Evolutionary conservation across 306 rosid genomes (phyloP).

Genomic region (Argentina anserina): DNA sequence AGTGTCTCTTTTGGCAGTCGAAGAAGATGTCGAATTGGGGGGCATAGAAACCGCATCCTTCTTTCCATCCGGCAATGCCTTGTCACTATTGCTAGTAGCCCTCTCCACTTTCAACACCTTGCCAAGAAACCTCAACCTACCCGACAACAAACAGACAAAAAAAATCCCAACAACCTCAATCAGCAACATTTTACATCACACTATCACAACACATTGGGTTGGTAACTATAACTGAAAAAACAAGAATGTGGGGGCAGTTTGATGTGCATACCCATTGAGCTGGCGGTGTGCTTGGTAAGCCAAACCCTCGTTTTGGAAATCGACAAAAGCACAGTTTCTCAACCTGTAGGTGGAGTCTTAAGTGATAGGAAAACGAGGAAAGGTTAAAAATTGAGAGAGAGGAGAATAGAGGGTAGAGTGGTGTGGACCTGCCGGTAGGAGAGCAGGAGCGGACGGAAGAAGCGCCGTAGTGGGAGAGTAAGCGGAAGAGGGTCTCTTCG

Average conservation of each 20-base stretch:
- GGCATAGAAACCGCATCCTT: constrained; percentile 36
- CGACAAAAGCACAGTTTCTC: constrained; percentile 75
- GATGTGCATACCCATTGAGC: constrained; percentile 59
- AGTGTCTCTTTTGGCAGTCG: constrained; percentile 26
- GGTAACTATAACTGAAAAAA: neutral
- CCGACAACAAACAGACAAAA: neutral
- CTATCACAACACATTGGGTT: neutral
- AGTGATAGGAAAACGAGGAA: neutral
- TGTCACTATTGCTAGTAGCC: constrained; percentile 32
- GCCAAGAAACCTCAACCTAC: constrained; percentile 80
- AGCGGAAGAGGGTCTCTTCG: constrained; percentile 58
- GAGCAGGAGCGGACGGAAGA: constrained; percentile 62
- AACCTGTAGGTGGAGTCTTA: too few relatives aligned
- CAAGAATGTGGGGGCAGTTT: constrained; percentile 1
- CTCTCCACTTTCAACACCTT: constrained; percentile 76
- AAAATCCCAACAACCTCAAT: neutral
- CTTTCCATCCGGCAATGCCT: constrained; percentile 30
- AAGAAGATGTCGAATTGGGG: constrained; percentile 10
- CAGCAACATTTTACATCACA: neutral
- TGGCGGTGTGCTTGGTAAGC: constrained; percentile 77
- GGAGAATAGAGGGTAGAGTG: too few relatives aligned
- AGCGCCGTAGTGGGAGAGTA: constrained; percentile 69
- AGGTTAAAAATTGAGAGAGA: too few relatives aligned
- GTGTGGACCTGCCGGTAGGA: constrained; percentile 36
- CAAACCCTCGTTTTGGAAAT: constrained; percentile 58